These are phyloP conservation scores for Antarctomyces pellizariae DNA, from an alignment of 495 filamentous ascomycete genomes.

Conservation along the genomic window DNA sequence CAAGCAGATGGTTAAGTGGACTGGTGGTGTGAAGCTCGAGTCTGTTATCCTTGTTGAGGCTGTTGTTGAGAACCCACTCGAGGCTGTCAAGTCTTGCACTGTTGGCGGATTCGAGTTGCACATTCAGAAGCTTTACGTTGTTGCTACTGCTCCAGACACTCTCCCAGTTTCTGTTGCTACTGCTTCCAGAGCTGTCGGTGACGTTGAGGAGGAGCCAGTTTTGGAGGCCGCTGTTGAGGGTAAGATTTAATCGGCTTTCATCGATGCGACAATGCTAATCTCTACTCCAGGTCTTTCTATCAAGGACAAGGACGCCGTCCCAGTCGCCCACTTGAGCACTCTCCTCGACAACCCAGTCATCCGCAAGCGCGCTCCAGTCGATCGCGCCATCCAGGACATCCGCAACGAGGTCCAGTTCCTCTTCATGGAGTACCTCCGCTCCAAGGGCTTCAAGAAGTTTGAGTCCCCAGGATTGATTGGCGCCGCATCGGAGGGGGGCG, in stretches of 20 bases:
- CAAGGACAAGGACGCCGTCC: constrained; percentile 34
- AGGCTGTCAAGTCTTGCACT: constrained; percentile 58
- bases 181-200: constrained; percentile 41
- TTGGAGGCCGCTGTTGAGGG: constrained; percentile 32
- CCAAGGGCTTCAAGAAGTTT: constrained; percentile 62
- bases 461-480: constrained; percentile 77
- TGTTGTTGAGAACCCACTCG: constrained; percentile 53
- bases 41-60: constrained; percentile 68
- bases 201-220: constrained; percentile 35
- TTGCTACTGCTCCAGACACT: constrained; percentile 32
- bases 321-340: constrained; percentile 47
- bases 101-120: constrained; percentile 66
- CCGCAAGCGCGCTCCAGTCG: constrained; percentile 69
- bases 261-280: constrained; percentile 18
- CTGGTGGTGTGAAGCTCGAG: constrained; percentile 52
- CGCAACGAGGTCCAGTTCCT: constrained; percentile 60
- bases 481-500: constrained; percentile 80
- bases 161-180: constrained; percentile 45
- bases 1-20: constrained; percentile 89
- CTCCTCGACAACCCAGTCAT: constrained; percentile 77
- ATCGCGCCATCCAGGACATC: constrained; percentile 59
- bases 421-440: constrained; percentile 57
- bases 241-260: constrained; percentile 12
- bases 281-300: constrained; percentile 26
- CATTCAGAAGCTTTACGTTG: constrained; percentile 56